Base-by-base conservation (phyloP, 2,329 filamentous ascomycete species). In the Thermomyces lanuginosus region DNA sequence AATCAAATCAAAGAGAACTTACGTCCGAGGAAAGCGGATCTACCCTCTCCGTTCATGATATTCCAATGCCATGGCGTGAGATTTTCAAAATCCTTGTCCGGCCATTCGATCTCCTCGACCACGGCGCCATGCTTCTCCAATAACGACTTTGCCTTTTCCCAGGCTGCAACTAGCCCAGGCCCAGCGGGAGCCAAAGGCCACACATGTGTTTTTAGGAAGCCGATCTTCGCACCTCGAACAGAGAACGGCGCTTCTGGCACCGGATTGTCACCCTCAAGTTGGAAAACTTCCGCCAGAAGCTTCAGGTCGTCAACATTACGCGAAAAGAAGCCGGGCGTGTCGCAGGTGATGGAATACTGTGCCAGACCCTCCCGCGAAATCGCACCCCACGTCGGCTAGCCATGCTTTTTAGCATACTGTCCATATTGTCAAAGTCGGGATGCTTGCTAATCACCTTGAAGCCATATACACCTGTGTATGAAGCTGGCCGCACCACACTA, bases 381-480 rank as follows among this genome's bases (percentile, higher is more conserved):
- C 0, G 67, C 50, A 29, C 65, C 66, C 69, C 69, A 76, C 0
- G 72, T 78, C 2, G 73, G 72, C 42, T 20, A 10, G 7, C 18
- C n/a, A n/a, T n/a, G n/a, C n/a, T n/a, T n/a, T n/a, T n/a, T n/a
- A n/a, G n/a, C n/a, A n/a, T n/a, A n/a, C n/a, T n/a, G n/a, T n/a
- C n/a, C n/a, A n/a, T n/a, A n/a, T n/a, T n/a, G n/a, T n/a, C n/a
- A n/a, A n/a, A n/a, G n/a, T n/a, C n/a, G n/a, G n/a, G n/a, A 20
- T 20, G 7, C 18, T 10, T 8, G 18, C 7, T 20, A 20, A 7
- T 8, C 10, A 20, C 18, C 18, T 77, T 78, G 29, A 76, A 53
- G 0, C 60, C 71, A 30, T 70, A 78, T 4, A 72, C 56, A 4
- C 72, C 72, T 33, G 69, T 75, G 49, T 66, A 79, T 0, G 69